A percentile compares a stretch with the other conserved stretches of the same genome.
Conservation (phyloP, 1,284 basidiomycete genomes). For the Puccinia horiana region DNA sequence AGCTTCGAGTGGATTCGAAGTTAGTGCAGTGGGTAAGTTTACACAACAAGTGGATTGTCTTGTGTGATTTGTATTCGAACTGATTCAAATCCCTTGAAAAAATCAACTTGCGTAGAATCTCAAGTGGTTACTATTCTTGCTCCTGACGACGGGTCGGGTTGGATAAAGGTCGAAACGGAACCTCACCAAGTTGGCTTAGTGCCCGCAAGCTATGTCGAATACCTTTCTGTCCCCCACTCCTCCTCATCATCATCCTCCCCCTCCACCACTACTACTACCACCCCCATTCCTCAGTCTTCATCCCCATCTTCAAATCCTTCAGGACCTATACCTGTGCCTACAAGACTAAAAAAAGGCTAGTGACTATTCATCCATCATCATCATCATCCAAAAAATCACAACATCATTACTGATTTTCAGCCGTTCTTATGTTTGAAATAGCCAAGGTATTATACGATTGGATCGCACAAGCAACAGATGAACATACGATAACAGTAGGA, state of each 20-base stretch:
- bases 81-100: conserved; percentile 42
- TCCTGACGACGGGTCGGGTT: conserved; percentile 77
- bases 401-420: background rate
- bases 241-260: too few relatives aligned
- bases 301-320: background rate
- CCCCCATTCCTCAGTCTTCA: background rate
- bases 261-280: too few relatives aligned
- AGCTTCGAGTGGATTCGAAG: conserved; percentile 73
- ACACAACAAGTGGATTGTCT: too few relatives aligned
- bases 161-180: conserved; percentile 72
- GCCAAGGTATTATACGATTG: conserved; percentile 74
- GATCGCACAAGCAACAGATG: conserved; percentile 68
- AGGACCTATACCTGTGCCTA: background rate
- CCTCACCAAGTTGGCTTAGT: conserved; percentile 70
- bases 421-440: conserved; percentile 55
- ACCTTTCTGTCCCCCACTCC: conserved; percentile 53
- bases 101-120: conserved; percentile 66
- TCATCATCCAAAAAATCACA: background rate
- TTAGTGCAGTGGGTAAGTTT: conserved; percentile 68
- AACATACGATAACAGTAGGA: conserved; percentile 68
- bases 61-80: too few relatives aligned
- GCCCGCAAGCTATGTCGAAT: conserved; percentile 72
- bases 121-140: conserved; percentile 67
- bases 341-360: conserved; percentile 62
- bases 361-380: too few relatives aligned